Base-by-base conservation (phyloP, 768 basidiomycete genomes). In the Tylopilus sp. region DNA sequence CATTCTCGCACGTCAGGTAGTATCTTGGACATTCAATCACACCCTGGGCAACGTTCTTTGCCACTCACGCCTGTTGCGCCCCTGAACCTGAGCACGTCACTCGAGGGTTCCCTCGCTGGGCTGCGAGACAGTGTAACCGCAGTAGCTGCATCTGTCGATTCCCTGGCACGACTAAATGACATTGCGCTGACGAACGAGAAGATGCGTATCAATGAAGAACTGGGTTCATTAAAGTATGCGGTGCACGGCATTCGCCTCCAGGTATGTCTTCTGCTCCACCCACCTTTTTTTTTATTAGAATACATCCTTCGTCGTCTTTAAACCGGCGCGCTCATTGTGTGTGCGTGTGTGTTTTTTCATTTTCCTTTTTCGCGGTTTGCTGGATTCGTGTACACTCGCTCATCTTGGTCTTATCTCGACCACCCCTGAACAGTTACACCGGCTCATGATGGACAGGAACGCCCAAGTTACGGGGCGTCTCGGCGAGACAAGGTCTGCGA, bases 191-290 rank as follows among this genome's bases (percentile, higher is more conserved):
- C 80, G 20, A 86, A 88, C 57, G 89, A 92, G 66, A 79, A 79
- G 41, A 74, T 87, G 62, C 73, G 88, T 54, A 69, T 85, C 52
- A 82, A 80, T 40, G 89, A 92, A 57, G 89, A 92, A 63, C 74
- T 88, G 28, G 79, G 81, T 58, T 80, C 82, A 20, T 60, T 92
- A 44, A 77, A 85, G 45, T 85, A 79, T 21, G 81, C 76, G 45
- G 73, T 91, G 39, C 86, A 91, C 56, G 89, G 88, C 2, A 66
- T 92, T 41, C 75, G 89, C 48, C 86, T 91, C 76, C 89, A 91
- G 79, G 83, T 88, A 50, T 12, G 78, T 69, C 23, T 33, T 33
- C n/a, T 12, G 45, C 44, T 47, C 50, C 58, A 49, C 22, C 22
- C 2, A 30, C 2, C 30, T 40, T 44, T 50, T 49, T n/a, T n/a